A percentile compares a stretch with the other conserved stretches of the same genome.
Evolutionary conservation across 768 basidiomycete species (phyloP).

Genomic region (Psilocybe cyanescens): DNA sequence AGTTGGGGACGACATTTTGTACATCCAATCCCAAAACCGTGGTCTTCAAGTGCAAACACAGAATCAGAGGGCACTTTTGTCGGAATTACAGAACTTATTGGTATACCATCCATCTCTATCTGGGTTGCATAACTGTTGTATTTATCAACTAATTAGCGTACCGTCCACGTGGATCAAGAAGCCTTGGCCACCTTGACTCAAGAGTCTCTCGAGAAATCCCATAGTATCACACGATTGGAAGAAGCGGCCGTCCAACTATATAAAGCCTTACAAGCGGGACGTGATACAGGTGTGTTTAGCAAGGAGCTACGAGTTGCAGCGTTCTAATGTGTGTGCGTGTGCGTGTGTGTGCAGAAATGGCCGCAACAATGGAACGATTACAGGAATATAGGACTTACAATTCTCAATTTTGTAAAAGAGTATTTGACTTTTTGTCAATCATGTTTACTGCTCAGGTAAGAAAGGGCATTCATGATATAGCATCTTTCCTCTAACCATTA

Average conservation of each 20-base stretch:
- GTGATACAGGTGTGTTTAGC: conserved; percentile 71
- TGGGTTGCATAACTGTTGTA: not conserved
- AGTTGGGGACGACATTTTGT: conserved; percentile 92
- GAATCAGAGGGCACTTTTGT: conserved; percentile 85
- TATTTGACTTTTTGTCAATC: conserved; percentile 88
- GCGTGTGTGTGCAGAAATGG: conserved; percentile 67
- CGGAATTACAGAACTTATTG: conserved; percentile 86
- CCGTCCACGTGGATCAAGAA: conserved; percentile 87
- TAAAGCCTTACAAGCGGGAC: conserved; percentile 89
- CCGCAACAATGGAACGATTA: conserved; percentile 93
- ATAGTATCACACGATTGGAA: conserved; percentile 80
- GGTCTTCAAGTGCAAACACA: conserved; percentile 97
- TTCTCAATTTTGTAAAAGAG: conserved; percentile 88
- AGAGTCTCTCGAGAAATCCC: conserved; percentile 83
- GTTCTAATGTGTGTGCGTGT: not conserved
- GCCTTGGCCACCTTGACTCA: conserved; percentile 80
- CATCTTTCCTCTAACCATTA: not conserved
- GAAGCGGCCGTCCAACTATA: conserved; percentile 87
- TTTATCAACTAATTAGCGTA: conserved; percentile 59
- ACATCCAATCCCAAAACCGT: conserved; percentile 95
- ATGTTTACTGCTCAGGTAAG: conserved; percentile 90
- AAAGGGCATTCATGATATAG: not conserved
- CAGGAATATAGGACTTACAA: conserved; percentile 92
- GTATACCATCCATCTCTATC: conserved; percentile 40
- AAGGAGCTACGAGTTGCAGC: not conserved